phyloP scores from a whole-genome alignment of 1,139 yeast genomes.

The Debaryomycetaceae sp. region DNA sequence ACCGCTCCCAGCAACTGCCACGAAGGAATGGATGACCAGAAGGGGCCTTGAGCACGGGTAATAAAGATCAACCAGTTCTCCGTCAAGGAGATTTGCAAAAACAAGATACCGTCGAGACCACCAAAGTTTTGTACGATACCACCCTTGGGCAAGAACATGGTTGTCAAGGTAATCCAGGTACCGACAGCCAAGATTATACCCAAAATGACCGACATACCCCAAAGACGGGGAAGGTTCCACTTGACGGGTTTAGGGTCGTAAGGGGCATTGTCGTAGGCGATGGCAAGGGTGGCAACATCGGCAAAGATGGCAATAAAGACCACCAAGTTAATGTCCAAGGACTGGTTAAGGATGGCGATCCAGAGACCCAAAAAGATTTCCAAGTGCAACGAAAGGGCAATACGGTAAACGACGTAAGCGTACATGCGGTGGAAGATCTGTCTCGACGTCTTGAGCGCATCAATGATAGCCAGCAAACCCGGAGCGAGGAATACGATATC shows the following conservation, averaged over 20 bases:
- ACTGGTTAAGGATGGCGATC: constrained; percentile 83
- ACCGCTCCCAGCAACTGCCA: constrained; percentile 96
- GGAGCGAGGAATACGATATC: constrained; percentile 95
- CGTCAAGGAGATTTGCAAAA: constrained; percentile 85
- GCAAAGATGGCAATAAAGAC: constrained; percentile 94
- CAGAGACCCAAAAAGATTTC: constrained; percentile 88
- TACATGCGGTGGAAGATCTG: constrained; percentile 98
- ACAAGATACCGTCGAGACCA: constrained; percentile 82
- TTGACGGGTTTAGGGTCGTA: constrained; percentile 94
- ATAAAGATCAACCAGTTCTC: constrained; percentile 95
- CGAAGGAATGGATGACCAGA: constrained; percentile 88
- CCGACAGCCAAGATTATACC: constrained; percentile 79
- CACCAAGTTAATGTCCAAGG: constrained; percentile 76
- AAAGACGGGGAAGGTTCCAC: constrained; percentile 96
- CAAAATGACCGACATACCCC: constrained; percentile 89
- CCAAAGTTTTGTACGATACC: constrained; percentile 94
- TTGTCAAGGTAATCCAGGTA: constrained; percentile 86
- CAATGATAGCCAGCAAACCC: constrained; percentile 90
- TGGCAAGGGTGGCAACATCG: constrained; percentile 90
- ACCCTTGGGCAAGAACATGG: constrained; percentile 73
- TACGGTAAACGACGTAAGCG: constrained; percentile 93
- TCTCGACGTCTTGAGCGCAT: constrained; percentile 88
- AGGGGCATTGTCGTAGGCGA: constrained; percentile 97
- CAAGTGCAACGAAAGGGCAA: constrained; percentile 86
- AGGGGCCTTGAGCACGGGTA: constrained; percentile 92